Evolutionary conservation across 345 rosid genomes (phyloP), one percentile per base, ranked within the genome.

Genomic region (Euclidium syriacum): DNA sequence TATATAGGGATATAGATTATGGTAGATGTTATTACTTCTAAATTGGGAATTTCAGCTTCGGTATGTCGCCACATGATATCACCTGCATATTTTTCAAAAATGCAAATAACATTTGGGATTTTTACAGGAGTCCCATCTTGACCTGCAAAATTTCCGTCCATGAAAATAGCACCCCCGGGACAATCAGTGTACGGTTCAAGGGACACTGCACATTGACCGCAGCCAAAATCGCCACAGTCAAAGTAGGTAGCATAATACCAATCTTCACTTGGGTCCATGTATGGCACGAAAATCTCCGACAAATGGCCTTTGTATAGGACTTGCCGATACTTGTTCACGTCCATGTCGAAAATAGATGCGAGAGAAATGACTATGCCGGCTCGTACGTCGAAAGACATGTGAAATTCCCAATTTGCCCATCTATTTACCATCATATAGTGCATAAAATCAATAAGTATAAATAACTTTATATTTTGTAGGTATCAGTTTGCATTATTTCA

Each of bases 391-490:
- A 78, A 82, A 9, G 70, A 75, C 3, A 84, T n/a, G 50, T 80
- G 85, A 33, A 84, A 82, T 10, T 30, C 75, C 83, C 87, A 82
- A 3, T 84, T 82, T 14, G 79, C 69, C 87, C 85, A 82, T 15
- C 87, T 84, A 38, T 1, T 36, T 3, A 42, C 15, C 40, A 51
- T 5, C 27, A 58, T 25, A n/a, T n/a, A 1, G 4, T 38, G 4
- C 36, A 27, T 26, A 23, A 27, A 36, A 7, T 58, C 15, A 27
- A 7, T 20, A 56, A 46, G 18, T 36, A 14, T 10, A 39, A 14
- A 6, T 15, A 27, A 39, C 41, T 19, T 63, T 7, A 5, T 23
- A 29, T 40, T 7, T 57, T 10, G 1, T 6, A 20, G 23, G 16
- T 32, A 15, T 19, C 49, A 40, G 12, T 27, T 32, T 44, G 52